phyloP scores from a whole-genome alignment of 1,284 basidiomycete species.

The Volvariella volvacea region DNA sequence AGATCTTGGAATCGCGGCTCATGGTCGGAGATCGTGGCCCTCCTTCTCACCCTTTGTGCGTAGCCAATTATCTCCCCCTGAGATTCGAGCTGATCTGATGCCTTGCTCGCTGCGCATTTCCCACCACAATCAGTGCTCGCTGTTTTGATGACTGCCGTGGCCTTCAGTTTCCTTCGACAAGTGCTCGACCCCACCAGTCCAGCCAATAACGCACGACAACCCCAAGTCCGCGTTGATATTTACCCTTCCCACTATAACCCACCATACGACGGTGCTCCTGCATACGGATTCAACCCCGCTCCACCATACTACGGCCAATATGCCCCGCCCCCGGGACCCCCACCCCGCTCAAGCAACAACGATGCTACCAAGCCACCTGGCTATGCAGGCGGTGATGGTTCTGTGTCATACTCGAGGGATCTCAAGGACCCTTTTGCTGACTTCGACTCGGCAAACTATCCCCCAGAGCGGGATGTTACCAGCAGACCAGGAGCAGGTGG shows the following conservation, averaged over 20 bases:
- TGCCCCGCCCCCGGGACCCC: slow-evolving; percentile 39
- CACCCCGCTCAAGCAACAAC: slow-evolving; percentile 22
- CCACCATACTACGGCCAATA: slow-evolving; percentile 17
- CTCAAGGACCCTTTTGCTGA: slow-evolving; percentile 43
- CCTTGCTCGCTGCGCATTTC: background rate
- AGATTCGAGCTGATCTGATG: background rate
- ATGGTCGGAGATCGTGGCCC: slow-evolving; percentile 52
- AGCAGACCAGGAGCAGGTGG: slow-evolving; percentile 13
- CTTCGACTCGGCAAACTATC: slow-evolving; percentile 21
- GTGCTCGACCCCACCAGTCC: slow-evolving; percentile 51
- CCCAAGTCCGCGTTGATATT: slow-evolving; percentile 21
- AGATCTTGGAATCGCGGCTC: slow-evolving; percentile 51
- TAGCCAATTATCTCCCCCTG: slow-evolving; percentile 5
- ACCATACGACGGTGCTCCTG: slow-evolving; percentile 24
- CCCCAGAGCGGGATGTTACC: slow-evolving; percentile 19
- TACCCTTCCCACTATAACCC: slow-evolving; percentile 33
- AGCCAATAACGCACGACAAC: slow-evolving; percentile 25
- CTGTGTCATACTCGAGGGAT: slow-evolving; percentile 22
- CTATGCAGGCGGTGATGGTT: slow-evolving; percentile 25
- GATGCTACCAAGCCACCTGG: slow-evolving; percentile 33
- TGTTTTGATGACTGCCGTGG: slow-evolving; percentile 51
- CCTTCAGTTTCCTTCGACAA: slow-evolving; percentile 68
- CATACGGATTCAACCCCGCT: slow-evolving; percentile 13
- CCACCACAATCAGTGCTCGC: slow-evolving; percentile 36
- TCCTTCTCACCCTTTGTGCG: slow-evolving; percentile 47